These are phyloP conservation scores for Olyra latifolia DNA, from an alignment of 176 grass and related monocot species.

Conservation along the genomic window DNA sequence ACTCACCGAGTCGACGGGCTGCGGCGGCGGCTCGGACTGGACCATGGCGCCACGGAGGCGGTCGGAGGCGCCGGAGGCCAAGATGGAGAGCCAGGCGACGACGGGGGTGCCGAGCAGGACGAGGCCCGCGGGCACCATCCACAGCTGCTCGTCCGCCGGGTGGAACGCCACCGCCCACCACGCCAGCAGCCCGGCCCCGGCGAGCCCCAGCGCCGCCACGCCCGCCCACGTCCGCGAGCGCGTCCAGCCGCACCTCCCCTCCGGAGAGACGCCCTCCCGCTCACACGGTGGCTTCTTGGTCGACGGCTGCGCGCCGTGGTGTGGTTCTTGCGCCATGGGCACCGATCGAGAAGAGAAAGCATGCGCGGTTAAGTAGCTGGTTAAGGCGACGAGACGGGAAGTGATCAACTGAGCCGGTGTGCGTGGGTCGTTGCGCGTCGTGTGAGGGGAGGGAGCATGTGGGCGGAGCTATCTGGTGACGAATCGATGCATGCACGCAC, in stretches of 20 bases:
- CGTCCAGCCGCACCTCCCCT: background rate
- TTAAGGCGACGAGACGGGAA: background rate
- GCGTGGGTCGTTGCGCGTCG: background rate
- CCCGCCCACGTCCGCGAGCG: conserved; percentile 14
- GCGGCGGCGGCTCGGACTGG: background rate
- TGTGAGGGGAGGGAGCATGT: no score
- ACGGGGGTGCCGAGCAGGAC: conserved; percentile 81
- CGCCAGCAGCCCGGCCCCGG: conserved; percentile 59
- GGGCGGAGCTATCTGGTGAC: no score
- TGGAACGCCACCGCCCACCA: conserved; percentile 85
- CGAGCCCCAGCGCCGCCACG: conserved; percentile 34
- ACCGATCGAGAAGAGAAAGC: background rate
- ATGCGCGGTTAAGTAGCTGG: background rate
- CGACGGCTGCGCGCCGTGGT: background rate
- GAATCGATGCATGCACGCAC: no score
- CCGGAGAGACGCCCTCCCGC: background rate
- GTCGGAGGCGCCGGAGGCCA: conserved; percentile 37
- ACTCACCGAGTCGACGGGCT: background rate
- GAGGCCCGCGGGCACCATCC: conserved; percentile 93
- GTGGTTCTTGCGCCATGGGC: conserved; percentile 39
- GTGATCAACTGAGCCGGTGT: background rate
- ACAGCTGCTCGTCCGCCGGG: conserved; percentile 51
- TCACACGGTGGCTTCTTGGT: background rate
- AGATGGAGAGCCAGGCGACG: conserved; percentile 72
- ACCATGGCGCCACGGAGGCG: background rate